Percentiles rank a stretch among this genome's conserved stretches.
Conservation (phyloP, 768 basidiomycete genomes). For the Russula vinacea region DNA sequence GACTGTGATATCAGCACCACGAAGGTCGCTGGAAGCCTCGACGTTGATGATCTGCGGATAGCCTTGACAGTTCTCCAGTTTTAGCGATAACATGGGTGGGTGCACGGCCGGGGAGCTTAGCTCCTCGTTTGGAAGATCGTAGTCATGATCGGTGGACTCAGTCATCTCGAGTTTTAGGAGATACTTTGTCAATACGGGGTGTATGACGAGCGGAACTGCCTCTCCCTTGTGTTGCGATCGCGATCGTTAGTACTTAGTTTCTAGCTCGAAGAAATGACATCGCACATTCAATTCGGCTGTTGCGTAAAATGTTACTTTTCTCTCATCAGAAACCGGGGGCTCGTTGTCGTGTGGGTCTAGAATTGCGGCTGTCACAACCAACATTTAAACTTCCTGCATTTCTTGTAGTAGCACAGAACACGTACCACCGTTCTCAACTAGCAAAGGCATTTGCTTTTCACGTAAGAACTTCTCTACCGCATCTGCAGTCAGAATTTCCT, state of each 20-base stretch:
- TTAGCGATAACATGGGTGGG: background rate
- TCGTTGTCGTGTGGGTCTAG: constrained; percentile 2
- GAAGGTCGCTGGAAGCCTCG: background rate
- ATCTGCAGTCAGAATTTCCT: constrained; percentile 12
- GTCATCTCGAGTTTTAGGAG: constrained; percentile 11
- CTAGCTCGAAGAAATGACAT: background rate
- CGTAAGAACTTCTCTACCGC: constrained; percentile 8
- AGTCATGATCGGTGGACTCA: background rate
- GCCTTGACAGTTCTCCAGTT: constrained; percentile 17
- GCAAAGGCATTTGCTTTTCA: background rate
- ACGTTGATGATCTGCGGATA: constrained; percentile 6
- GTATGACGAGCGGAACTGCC: constrained; percentile 3
- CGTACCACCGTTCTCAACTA: constrained; percentile 17
- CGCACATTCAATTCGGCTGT: constrained; percentile 1
- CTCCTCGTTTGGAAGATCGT: constrained; percentile 13
- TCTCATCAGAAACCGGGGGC: constrained; percentile 3
- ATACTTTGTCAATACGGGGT: constrained; percentile 13
- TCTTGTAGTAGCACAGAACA: background rate
- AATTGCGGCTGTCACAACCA: constrained; percentile 5
- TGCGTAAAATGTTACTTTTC: constrained; percentile 3
- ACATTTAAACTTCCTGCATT: background rate
- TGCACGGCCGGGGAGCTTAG: background rate
- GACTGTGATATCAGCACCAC: constrained; percentile 3
- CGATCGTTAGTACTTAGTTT: background rate
- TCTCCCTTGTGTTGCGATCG: constrained; percentile 10